Percentiles rank a stretch among this genome's conserved stretches.
Conservation (phyloP, 192 early-diverging fungal genomes). For the Dispira parvispora region DNA sequence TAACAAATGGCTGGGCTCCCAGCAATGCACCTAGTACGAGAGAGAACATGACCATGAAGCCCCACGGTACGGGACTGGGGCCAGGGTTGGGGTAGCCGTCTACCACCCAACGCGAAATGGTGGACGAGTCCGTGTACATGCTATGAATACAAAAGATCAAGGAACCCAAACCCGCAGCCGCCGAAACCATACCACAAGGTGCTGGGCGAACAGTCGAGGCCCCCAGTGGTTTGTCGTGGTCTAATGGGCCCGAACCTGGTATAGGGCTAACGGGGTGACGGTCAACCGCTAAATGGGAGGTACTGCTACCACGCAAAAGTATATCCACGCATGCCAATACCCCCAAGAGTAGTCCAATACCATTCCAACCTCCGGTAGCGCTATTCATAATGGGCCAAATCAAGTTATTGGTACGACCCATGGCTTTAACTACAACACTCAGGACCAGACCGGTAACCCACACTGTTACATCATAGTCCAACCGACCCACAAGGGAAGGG, state of each 20-base stretch:
- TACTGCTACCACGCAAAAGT: constrained; percentile 24
- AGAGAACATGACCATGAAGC: constrained; percentile 37
- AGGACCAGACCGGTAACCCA: constrained; percentile 51
- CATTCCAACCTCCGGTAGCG: constrained; percentile 53
- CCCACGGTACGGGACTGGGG: constrained; percentile 55
- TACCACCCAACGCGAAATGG: constrained; percentile 54
- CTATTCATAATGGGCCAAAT: constrained; percentile 71
- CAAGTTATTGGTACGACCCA: constrained; percentile 64
- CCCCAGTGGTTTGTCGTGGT: constrained; percentile 10
- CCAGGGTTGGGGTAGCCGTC: constrained; percentile 60
- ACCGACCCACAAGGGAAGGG: constrained; percentile 28
- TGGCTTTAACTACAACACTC: constrained; percentile 50
- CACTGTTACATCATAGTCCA: constrained; percentile 43
- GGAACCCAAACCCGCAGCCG: constrained; percentile 43
- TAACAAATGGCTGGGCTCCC: constrained; percentile 23
- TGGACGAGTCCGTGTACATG: constrained; percentile 58
- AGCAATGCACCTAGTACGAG: constrained; percentile 35
- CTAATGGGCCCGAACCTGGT: neutral
- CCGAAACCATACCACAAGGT: constrained; percentile 3
- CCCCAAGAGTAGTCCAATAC: constrained; percentile 40
- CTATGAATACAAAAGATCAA: constrained; percentile 57
- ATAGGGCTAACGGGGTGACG: constrained; percentile 11
- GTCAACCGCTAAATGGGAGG: constrained; percentile 3
- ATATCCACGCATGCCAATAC: constrained; percentile 39
- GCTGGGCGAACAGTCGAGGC: constrained; percentile 20